These are phyloP conservation scores for Colletotrichum somersetense DNA, from an alignment of 2,329 filamentous ascomycete species.

Conservation along the genomic window DNA sequence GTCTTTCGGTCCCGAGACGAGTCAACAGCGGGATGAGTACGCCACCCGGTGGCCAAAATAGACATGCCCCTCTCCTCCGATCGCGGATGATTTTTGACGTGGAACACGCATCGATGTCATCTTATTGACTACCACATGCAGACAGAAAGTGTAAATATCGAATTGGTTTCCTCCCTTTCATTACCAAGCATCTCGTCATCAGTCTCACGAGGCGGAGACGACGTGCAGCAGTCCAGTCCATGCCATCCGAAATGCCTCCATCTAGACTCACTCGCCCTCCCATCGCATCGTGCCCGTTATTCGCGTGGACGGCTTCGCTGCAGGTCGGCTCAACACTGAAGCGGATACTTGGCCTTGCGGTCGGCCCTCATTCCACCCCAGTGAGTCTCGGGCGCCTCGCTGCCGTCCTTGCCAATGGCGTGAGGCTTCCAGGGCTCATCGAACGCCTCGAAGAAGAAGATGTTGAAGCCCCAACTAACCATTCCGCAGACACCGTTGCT, in stretches of 20 bases:
- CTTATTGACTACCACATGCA: slow-evolving; percentile 26
- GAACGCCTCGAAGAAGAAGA: slow-evolving; percentile 81
- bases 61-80: slow-evolving; percentile 7
- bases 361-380: slow-evolving; percentile 77
- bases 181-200: slow-evolving; percentile 13
- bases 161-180: neutral
- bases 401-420: slow-evolving; percentile 72
- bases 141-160: slow-evolving; percentile 16
- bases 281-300: neutral
- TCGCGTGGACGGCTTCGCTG: neutral
- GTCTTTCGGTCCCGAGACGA: slow-evolving; percentile 25
- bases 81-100: neutral
- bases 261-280: too few relatives aligned
- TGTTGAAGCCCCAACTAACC: slow-evolving; percentile 74
- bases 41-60: slow-evolving; percentile 27
- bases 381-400: slow-evolving; percentile 72
- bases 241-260: slow-evolving; percentile 28
- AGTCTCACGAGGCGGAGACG: slow-evolving; percentile 1
- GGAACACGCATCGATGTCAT: neutral
- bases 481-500: slow-evolving; percentile 73
- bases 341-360: slow-evolving; percentile 66
- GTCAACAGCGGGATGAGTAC: slow-evolving; percentile 16
- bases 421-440: slow-evolving; percentile 80
- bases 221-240: slow-evolving; percentile 22
- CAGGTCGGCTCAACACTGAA: slow-evolving; percentile 45